Percentiles rank a stretch among this genome's conserved stretches.
These are phyloP conservation scores for Neoboletus subvelutipes DNA, from an alignment of 768 basidiomycete species.

Conservation along the genomic window DNA sequence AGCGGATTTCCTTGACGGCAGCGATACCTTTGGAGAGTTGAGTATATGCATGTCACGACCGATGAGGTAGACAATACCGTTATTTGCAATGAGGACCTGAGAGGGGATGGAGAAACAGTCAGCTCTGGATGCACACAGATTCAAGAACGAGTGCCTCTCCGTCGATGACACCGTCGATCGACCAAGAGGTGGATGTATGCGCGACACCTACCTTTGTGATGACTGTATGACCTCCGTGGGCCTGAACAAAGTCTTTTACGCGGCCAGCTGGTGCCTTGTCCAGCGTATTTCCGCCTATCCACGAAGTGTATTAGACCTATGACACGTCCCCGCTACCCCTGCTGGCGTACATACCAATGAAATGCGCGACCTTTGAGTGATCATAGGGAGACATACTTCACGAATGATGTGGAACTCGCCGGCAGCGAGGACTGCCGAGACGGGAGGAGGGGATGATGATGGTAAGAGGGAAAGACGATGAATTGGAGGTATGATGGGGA, in stretches of 20 bases:
- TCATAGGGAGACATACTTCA: conserved; percentile 42
- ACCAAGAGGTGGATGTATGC: conserved; percentile 18
- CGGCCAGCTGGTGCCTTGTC: conserved; percentile 77
- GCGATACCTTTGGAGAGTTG: conserved; percentile 73
- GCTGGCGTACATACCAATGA: conserved; percentile 48
- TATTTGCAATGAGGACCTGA: conserved; percentile 97
- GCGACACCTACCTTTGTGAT: conserved; percentile 82
- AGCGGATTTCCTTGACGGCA: conserved; percentile 98
- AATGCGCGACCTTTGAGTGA: conserved; percentile 60
- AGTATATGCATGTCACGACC: conserved; percentile 22
- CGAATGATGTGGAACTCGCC: conserved; percentile 3
- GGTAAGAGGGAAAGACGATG: conserved; percentile 18
- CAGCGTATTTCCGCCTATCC: conserved; percentile 88
- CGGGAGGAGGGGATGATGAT: conserved; percentile 13
- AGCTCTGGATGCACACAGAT: conserved; percentile 1
- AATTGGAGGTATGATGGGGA: conserved; percentile 10
- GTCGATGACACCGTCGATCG: conserved; percentile 3
- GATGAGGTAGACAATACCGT: conserved; percentile 53
- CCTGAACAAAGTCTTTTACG: conserved; percentile 88
- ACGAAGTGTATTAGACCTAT: conserved; percentile 8
- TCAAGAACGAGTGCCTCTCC: not conserved
- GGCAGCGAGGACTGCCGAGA: conserved; percentile 6
- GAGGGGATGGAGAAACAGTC: not conserved
- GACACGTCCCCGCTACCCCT: conserved; percentile 5
- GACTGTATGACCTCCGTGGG: conserved; percentile 93